Evolutionary conservation across 2,329 filamentous ascomycete species (phyloP).

Genomic region (Meredithiella fracta): DNA sequence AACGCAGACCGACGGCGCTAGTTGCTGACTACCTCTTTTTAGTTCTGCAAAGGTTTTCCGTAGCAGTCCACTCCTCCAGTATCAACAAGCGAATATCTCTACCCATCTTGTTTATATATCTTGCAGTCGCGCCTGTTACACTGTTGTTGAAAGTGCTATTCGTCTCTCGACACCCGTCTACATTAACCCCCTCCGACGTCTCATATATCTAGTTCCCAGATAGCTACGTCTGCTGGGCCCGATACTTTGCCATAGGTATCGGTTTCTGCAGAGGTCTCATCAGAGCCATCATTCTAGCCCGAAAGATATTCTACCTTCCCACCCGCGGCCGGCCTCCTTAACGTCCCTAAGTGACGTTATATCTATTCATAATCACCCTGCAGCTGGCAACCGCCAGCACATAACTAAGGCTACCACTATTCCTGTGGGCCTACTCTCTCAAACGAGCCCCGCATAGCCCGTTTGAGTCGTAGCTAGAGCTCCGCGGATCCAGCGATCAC

Average conservation of each 20-base stretch:
- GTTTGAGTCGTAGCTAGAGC: slow-evolving; percentile 97
- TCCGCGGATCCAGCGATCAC: slow-evolving; percentile 48
- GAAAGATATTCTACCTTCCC: slow-evolving; percentile 65
- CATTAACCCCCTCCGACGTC: slow-evolving; percentile 18
- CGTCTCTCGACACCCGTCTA: not conserved
- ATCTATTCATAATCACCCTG: slow-evolving; percentile 28
- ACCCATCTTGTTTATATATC: not conserved
- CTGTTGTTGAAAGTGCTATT: not conserved
- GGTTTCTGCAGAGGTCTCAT: slow-evolving; percentile 52
- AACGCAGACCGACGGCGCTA: not conserved
- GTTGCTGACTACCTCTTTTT: not conserved
- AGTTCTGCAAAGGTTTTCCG: not conserved
- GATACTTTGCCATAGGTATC: slow-evolving; percentile 72
- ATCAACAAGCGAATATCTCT: not conserved
- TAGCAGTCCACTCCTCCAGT: not conserved
- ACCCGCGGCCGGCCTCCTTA: slow-evolving; percentile 82
- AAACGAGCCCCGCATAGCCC: slow-evolving; percentile 85
- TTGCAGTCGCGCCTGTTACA: not conserved
- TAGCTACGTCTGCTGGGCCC: slow-evolving; percentile 51
- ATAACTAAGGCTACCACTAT: slow-evolving; percentile 34
- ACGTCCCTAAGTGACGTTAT: slow-evolving; percentile 55
- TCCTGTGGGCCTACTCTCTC: slow-evolving; percentile 96
- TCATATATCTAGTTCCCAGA: slow-evolving; percentile 17
- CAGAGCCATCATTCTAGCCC: slow-evolving; percentile 75
- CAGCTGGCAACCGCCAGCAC: slow-evolving; percentile 81